Evolutionary conservation across 495 filamentous ascomycete genomes (phyloP), one percentile per base, ranked within the genome.

Genomic region (Pyrenopolyporus hunteri): DNA sequence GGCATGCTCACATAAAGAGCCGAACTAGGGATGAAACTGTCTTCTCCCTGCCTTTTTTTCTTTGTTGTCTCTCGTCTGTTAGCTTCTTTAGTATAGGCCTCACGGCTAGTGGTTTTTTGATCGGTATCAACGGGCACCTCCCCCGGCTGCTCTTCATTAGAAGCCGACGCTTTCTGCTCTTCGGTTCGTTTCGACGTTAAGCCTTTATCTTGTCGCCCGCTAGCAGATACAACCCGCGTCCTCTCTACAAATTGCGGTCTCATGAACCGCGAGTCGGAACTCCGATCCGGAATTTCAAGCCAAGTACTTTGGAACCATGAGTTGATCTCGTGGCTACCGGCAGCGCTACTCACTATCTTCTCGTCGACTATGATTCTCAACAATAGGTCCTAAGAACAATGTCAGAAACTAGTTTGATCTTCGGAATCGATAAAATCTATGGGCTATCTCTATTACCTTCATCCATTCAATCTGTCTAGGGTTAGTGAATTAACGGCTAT

Each of bases 251-350:
- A 59, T 3, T 44, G 37, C 0, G 56, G 56, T 1, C 39, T 51
- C 56, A 52, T 59, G n/a, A 52, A 31, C 11, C 56, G 36, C 23
- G 47, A 59, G 17, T 16, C 13, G 31, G 47, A 59, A 29, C 20
- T 59, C 39, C 37, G 39, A 7, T 59, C 47, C 16, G 56, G 56
- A 13, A 52, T 45, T 31, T 59, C 37, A 45, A 52, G 45, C 47
- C 56, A 59, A 8, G 28, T 59, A 26, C 39, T 43, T 52, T 44
- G 14, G 13, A 59, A 52, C 26, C 51, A 59, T 1, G 56, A 59
- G 39, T 23, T 52, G 5, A 59, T 14, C 3, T 45, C 31, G 6
- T 29, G n/a, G 46, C 35, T 45, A 1, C 22, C 36, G 1, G 32
- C 23, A 28, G 32, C 39, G 17, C 8, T 22, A 7, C 13, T 25